Conservation (phyloP, 2,329 filamentous ascomycete species). For the Lasiodiplodia sp. region DNA sequence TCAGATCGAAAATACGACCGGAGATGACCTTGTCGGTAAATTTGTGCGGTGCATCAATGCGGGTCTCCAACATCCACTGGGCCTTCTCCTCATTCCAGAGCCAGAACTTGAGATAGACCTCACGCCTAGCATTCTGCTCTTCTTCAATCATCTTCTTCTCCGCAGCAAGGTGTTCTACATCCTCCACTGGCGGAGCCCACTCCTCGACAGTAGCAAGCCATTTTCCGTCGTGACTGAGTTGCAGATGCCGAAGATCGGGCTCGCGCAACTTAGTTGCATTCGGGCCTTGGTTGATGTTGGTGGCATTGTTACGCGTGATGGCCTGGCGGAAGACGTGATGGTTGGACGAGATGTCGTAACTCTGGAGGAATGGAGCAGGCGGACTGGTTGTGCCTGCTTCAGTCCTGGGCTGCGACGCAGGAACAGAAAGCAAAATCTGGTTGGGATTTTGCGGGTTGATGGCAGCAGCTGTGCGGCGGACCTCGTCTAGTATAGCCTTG, state of each 20-base stretch:
- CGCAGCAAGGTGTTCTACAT: constrained; percentile 66
- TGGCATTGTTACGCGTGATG: constrained; percentile 85
- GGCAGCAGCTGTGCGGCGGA: constrained; percentile 45
- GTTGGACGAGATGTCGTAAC: constrained; percentile 82
- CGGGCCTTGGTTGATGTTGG: constrained; percentile 74
- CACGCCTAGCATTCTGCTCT: constrained; percentile 61
- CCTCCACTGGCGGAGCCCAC: constrained; percentile 78
- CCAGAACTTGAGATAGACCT: constrained; percentile 94
- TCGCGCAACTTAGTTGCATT: constrained; percentile 66
- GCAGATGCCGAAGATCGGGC: constrained; percentile 77
- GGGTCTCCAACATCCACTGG: constrained; percentile 77
- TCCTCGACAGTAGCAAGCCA: constrained; percentile 94
- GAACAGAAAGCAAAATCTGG: constrained; percentile 58
- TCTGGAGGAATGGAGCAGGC: constrained; percentile 74
- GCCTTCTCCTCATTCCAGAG: constrained; percentile 64
- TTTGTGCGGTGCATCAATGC: constrained; percentile 82
- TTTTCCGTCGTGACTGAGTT: constrained; percentile 78
- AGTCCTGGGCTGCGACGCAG: constrained; percentile 56
- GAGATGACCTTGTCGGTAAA: constrained; percentile 56
- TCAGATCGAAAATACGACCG: constrained; percentile 73
- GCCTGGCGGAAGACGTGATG: constrained; percentile 86
- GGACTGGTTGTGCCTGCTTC: constrained; percentile 38
- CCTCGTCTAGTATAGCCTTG: constrained; percentile 34
- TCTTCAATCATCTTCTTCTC: constrained; percentile 47
- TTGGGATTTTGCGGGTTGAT: constrained; percentile 51